phyloP scores from a whole-genome alignment of 371 early-diverging fungal species.

The Mucor indicus region DNA sequence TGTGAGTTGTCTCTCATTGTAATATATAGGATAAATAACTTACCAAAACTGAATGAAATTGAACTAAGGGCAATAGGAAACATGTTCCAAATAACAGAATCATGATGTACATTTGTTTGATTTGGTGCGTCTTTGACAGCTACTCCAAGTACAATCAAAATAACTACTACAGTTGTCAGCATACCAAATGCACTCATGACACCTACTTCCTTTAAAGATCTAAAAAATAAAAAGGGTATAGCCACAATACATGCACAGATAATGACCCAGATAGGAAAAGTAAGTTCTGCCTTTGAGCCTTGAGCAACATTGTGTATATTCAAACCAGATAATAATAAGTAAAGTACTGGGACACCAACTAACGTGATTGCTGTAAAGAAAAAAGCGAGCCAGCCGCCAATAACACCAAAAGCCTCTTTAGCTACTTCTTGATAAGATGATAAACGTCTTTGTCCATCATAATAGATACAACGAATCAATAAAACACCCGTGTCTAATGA shows the following conservation, averaged over 20 bases:
- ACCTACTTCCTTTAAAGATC: constrained; percentile 75
- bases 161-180: constrained; percentile 23
- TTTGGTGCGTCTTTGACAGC: constrained; percentile 20
- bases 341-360: constrained; percentile 69
- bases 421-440: constrained; percentile 56
- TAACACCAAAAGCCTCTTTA: constrained; percentile 60
- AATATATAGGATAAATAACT: neutral
- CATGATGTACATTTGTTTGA: constrained; percentile 18
- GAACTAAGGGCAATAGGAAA: constrained; percentile 62
- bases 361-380: constrained; percentile 65
- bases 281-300: constrained; percentile 25
- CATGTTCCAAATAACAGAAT: constrained; percentile 42
- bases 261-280: constrained; percentile 58
- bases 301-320: constrained; percentile 51
- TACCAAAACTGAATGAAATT: constrained; percentile 58
- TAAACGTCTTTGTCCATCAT: constrained; percentile 45
- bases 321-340: constrained; percentile 67
- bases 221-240: constrained; percentile 66
- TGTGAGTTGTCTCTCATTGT: neutral
- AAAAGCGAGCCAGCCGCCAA: constrained; percentile 60
- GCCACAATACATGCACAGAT: constrained; percentile 60
- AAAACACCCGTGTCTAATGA: constrained; percentile 61
- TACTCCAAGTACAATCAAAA: constrained; percentile 25
- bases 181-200: constrained; percentile 38
- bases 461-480: constrained; percentile 73